These are phyloP conservation scores for Leccinellum rugosiceps DNA, from an alignment of 768 basidiomycete genomes.

Conservation along the genomic window DNA sequence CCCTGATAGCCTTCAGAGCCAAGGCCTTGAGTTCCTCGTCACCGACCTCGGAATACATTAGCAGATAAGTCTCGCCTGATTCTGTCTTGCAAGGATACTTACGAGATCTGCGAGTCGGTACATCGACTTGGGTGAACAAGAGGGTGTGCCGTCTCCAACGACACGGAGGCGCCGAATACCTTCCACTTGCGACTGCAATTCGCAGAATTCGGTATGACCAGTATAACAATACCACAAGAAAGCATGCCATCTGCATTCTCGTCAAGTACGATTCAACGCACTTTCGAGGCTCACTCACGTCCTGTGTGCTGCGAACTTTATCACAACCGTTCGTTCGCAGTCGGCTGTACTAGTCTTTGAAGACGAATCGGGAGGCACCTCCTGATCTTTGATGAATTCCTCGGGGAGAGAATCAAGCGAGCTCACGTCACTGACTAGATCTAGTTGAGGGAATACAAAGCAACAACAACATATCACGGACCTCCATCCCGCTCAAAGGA, in stretches of 20 bases:
- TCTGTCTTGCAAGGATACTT: neutral
- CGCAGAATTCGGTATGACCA: slow-evolving; percentile 14
- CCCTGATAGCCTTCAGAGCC: slow-evolving; percentile 18
- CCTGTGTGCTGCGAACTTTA: slow-evolving; percentile 16
- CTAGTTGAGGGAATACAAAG: slow-evolving; percentile 6
- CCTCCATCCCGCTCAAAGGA: slow-evolving; percentile 11
- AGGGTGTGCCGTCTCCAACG: slow-evolving; percentile 1
- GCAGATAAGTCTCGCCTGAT: neutral
- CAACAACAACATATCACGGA: neutral
- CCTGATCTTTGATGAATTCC: slow-evolving; percentile 6
- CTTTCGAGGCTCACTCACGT: slow-evolving; percentile 3
- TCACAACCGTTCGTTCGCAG: neutral
- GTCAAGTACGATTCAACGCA: neutral
- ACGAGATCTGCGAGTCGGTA: slow-evolving; percentile 35
- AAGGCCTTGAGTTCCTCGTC: slow-evolving; percentile 16
- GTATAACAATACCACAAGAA: slow-evolving; percentile 29
- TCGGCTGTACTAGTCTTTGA: neutral
- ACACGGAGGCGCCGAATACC: neutral
- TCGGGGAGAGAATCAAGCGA: neutral
- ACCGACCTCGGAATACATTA: slow-evolving; percentile 6
- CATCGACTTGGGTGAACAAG: slow-evolving; percentile 38
- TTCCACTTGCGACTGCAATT: slow-evolving; percentile 15
- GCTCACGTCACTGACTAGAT: slow-evolving; percentile 3
- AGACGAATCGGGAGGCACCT: neutral
- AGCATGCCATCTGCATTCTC: slow-evolving; percentile 17